A percentile compares a stretch with the other conserved stretches of the same genome.
Evolutionary conservation across 805 yeast species (phyloP).

Genomic region (Blastobotrys attinorum): DNA sequence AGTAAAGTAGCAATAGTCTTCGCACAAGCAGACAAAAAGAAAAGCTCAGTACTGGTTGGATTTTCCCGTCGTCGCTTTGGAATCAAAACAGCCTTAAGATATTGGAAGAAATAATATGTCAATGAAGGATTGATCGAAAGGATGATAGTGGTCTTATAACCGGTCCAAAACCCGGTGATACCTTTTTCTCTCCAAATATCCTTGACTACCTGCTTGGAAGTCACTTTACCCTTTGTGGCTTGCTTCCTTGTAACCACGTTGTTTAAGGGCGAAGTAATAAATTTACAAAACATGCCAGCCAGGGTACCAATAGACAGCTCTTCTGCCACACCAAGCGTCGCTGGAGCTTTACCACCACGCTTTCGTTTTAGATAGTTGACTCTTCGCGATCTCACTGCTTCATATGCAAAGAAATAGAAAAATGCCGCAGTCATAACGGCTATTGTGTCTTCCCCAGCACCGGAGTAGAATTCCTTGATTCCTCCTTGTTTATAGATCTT

Average conservation of each 20-base stretch:
- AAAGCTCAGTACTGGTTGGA: slow-evolving; percentile 38
- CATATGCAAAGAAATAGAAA: slow-evolving; percentile 28
- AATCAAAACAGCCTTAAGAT: slow-evolving; percentile 16
- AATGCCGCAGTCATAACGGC: slow-evolving; percentile 27
- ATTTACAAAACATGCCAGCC: slow-evolving; percentile 28
- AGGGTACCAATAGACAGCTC: slow-evolving; percentile 26
- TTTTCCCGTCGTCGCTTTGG: slow-evolving; percentile 20
- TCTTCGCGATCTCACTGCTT: slow-evolving; percentile 21
- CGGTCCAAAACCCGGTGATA: slow-evolving; percentile 28
- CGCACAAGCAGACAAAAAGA: slow-evolving; percentile 58
- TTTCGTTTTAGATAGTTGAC: slow-evolving; percentile 12
- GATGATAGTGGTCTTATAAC: slow-evolving; percentile 24
- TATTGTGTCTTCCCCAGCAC: slow-evolving; percentile 45
- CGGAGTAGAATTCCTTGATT: slow-evolving; percentile 63
- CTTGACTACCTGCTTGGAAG: slow-evolving; percentile 12
- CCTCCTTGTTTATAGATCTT: slow-evolving; percentile 72
- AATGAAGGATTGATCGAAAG: slow-evolving; percentile 28
- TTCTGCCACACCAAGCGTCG: slow-evolving; percentile 23
- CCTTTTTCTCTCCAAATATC: slow-evolving; percentile 25
- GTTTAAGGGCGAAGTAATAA: slow-evolving; percentile 26
- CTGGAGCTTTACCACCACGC: slow-evolving; percentile 20
- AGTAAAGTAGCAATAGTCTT: slow-evolving; percentile 58
- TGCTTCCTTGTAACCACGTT: slow-evolving; percentile 27
- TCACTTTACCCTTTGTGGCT: neutral
- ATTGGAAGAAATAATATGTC: slow-evolving; percentile 29